Evolutionary conservation across 2,329 filamentous ascomycete genomes (phyloP), one percentile per base, ranked within the genome.

Genomic region (Stagonosporopsis chrysanthemi): DNA sequence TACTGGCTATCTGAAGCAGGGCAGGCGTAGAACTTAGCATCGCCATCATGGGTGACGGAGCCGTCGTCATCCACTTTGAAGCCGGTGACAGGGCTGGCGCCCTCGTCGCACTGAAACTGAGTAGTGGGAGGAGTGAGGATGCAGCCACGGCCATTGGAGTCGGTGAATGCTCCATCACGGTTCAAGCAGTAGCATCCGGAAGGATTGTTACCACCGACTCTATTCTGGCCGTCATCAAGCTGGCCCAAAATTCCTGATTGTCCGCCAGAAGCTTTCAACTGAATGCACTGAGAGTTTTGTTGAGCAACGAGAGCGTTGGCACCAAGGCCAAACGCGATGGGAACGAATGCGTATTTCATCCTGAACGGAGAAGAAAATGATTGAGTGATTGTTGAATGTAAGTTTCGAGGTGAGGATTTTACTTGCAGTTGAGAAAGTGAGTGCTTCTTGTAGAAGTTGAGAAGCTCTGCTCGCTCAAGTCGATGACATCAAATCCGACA

Each of bases 101-200:
- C 82, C 19, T 67, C 62, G 62, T 90, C 87, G 65, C 88, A 89
- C 68, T 88, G 86, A 57, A 86, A 83, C 44, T 87, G 83, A 26
- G 79, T 81, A 1, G 85, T 86, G 0, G 83, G 81, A 38, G 81
- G 79, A 61, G 87, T 89, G 67, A 88, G 77, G 73, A 88, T 86
- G 68, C 88, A 90, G 19, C 87, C 86, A 55, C 84, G 80, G 41
- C 83, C 82, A 44, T 79, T 78, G 44, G 76, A 71, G 68, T 89
- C 87, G 17, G 78, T 83, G 58, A 90, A 67, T 22, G 72, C 77
- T 8, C 63, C 63, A 41, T 78, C 41, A 6, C n/a, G 77, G 60
- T 81, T 78, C 64, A 89, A 80, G 55, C 81, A 86, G 70, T 84
- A 89, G 8, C 80, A 77, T 14, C 80, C 80, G 43, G 79, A 68